Conservation (phyloP, 305 asterid genomes). For the Lippia alba region DNA sequence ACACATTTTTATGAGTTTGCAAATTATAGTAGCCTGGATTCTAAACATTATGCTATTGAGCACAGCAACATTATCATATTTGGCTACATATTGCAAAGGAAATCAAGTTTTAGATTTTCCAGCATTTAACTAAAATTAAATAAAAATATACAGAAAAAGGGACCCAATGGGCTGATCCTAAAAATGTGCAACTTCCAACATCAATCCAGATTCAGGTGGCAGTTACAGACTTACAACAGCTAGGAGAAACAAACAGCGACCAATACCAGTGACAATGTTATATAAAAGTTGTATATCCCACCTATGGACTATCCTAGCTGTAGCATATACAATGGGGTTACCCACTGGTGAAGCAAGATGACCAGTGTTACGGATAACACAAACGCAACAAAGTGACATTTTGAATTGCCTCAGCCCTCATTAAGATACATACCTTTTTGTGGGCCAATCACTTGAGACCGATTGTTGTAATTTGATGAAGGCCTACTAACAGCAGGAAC, state of each 20-base stretch:
- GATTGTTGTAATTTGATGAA: slow-evolving; percentile 70
- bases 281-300: not conserved
- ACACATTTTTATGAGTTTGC: slow-evolving; percentile 12
- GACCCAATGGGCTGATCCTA: not conserved
- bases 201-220: slow-evolving; percentile 28
- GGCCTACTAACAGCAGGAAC: slow-evolving; percentile 68
- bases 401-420: slow-evolving; percentile 12
- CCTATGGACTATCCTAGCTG: slow-evolving; percentile 10
- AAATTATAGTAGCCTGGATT: slow-evolving; percentile 15
- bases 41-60: slow-evolving; percentile 18
- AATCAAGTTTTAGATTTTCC: slow-evolving; percentile 19
- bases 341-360: slow-evolving; percentile 22
- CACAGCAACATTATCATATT: slow-evolving; percentile 9
- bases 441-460: slow-evolving; percentile 66
- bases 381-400: slow-evolving; percentile 23
- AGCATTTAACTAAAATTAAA: not conserved
- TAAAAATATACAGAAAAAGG: not conserved
- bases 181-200: not conserved
- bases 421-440: slow-evolving; percentile 63
- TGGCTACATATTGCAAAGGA: slow-evolving; percentile 21
- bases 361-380: slow-evolving; percentile 13
- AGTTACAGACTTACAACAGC: slow-evolving; percentile 8
- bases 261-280: slow-evolving; percentile 9
- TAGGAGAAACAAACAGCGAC: slow-evolving; percentile 17
- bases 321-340: slow-evolving; percentile 14